Evolutionary conservation across 2,329 filamentous ascomycete genomes (phyloP).

Genomic region (Penicillium oxalicum): DNA sequence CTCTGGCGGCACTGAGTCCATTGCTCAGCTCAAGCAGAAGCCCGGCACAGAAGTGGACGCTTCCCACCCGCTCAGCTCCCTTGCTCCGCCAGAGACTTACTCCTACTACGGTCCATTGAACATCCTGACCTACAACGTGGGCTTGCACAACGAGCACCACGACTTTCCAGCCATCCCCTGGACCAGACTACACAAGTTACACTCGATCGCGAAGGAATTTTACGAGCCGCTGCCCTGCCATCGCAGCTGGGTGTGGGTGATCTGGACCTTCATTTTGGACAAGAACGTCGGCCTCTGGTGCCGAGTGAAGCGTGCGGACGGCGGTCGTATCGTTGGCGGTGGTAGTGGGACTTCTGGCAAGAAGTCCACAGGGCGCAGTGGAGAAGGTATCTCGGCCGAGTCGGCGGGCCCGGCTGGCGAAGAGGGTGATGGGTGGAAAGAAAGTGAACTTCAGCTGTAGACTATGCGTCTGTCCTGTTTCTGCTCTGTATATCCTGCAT

Average conservation of each 20-base stretch:
- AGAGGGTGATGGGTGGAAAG: conserved; percentile 56
- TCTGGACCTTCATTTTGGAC: conserved; percentile 94
- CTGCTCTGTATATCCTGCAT: too few species aligned
- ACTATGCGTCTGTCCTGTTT: conserved; percentile 1
- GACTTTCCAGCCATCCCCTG: conserved; percentile 96
- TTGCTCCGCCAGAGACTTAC: conserved; percentile 84
- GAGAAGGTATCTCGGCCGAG: conserved; percentile 38
- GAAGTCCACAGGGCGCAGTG: conserved; percentile 30
- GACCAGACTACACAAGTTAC: conserved; percentile 73
- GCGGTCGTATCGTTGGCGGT: conserved; percentile 55
- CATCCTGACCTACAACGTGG: conserved; percentile 91
- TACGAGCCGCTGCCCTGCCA: conserved; percentile 83
- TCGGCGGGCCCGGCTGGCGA: conserved; percentile 45
- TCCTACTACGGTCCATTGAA: conserved; percentile 95
- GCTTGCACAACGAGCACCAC: conserved; percentile 97
- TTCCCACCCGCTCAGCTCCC: conserved; percentile 51
- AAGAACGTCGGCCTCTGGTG: conserved; percentile 83
- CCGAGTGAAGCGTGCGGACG: conserved; percentile 84
- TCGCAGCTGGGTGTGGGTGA: conserved; percentile 83
- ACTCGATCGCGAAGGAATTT: conserved; percentile 80
- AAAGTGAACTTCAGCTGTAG: conserved; percentile 62
- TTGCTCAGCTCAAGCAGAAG: conserved; percentile 48
- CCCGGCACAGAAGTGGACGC: conserved; percentile 28
- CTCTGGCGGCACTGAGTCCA: conserved; percentile 34
- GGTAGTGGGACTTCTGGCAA: conserved; percentile 18